Evolutionary conservation across 139 green algal genomes (phyloP), one percentile per base, ranked within the genome.

Genomic region (Closterium sp.): DNA sequence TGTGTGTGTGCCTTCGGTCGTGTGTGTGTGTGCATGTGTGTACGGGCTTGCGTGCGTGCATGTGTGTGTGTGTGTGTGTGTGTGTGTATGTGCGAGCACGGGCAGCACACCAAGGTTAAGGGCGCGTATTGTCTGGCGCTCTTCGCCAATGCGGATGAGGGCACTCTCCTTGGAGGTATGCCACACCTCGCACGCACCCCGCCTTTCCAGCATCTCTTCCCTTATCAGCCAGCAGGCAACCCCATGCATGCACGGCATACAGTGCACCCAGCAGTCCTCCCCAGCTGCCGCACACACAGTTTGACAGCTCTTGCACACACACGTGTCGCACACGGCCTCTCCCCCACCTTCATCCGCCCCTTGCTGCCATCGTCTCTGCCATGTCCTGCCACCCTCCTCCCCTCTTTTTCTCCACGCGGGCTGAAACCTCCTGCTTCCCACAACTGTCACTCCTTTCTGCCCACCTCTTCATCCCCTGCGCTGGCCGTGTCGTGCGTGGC

Each of bases 121-220:
- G 96, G 95, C 17, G 96, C 96, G 85, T 98, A 98, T 91, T 99
- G 97, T 95, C 92, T 99, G 85, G 97, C 97, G 22, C 84, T 99
- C 1, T 98, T 99, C 92, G 97, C 98, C 95, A 99, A 99, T 91
- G 95, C 93, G 1, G 30, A 87, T 1, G 50, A 92, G 32, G 97
- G 97, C n/a, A 97, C 96, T 5, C 95, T 99, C 11, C 94, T 99
- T 13, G 97, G 97, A n/a, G 97, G 96, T 93, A 73, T 11, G 13
- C 13, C 13, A 22, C 17, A 22, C 17, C 50, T 17, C 17, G 4
- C 38, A 45, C 9, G 50, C 50, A 73, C 50, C 50, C 13, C 50
- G 13, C 50, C 50, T 73, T 11, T 73, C 50, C 50, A 24, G 1
- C 50, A 24, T 22, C 50, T 73, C 50, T 4, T 73, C 50, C 2